phyloP scores from a whole-genome alignment of 2,329 filamentous ascomycete genomes.

The Apiospora malaysiana region DNA sequence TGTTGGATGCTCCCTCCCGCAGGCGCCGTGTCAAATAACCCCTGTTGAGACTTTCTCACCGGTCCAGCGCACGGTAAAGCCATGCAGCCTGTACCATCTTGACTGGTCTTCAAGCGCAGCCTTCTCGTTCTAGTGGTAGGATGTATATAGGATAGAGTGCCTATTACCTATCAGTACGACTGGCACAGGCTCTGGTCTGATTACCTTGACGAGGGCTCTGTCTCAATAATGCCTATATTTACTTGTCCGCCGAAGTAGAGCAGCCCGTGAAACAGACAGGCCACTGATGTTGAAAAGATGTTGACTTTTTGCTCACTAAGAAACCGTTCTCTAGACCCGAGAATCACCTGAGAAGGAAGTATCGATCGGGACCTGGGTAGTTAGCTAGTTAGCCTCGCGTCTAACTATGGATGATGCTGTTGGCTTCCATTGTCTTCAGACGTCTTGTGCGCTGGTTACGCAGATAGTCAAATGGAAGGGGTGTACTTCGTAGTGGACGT shows the following conservation, averaged over 20 bases:
- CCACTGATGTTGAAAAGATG: background rate
- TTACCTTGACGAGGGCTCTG: background rate
- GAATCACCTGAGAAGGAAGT: background rate
- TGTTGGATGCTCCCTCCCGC: conserved; percentile 2
- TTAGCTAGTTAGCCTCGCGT: background rate
- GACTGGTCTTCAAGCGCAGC: background rate
- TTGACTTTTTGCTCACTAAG: background rate
- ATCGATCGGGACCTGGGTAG: background rate
- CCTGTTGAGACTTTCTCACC: background rate
- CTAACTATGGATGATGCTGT: background rate
- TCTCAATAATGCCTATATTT: background rate
- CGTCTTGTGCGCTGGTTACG: background rate
- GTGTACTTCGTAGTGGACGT: background rate
- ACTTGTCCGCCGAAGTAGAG: background rate
- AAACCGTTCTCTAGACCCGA: background rate
- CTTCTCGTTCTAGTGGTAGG: background rate
- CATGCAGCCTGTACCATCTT: background rate
- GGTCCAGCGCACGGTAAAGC: conserved; percentile 6
- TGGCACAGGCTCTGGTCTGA: background rate
- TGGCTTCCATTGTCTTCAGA: background rate
- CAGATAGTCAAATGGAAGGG: background rate
- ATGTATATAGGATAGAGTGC: background rate
- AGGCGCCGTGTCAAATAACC: background rate
- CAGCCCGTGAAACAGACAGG: background rate
- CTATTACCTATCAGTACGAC: background rate